Evolutionary conservation across 129 eudicot species (phyloP), one percentile per base, ranked within the genome.

Genomic region (Cynara cardunculus): DNA sequence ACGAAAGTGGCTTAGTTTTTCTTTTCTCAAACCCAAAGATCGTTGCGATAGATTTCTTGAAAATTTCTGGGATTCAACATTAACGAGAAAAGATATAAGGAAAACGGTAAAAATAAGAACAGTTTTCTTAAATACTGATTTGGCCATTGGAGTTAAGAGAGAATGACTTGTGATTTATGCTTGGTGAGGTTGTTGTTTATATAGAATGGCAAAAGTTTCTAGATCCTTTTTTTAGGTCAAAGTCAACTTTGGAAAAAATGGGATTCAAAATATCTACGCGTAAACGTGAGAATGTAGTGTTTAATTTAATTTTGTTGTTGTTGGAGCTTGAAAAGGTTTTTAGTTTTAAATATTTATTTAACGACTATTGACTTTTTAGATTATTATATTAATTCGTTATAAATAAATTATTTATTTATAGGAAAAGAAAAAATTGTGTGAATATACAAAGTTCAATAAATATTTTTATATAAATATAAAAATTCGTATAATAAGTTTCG

Each of bases 1-100:
- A 5, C 72, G 82, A 9, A 89, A 86, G 66, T 87, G 89, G 22
- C 87, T 89, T 12, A 87, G 89, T 62, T 87, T 85, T 53, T 89
- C 83, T 32, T 49, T 76, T 30, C 73, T 75, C 10, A 85, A 67
- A n/a, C 84, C 76, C 11, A 77, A 14, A 3, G 87, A 78, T 65
- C 73, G 80, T 67, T 56, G 81, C 4, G 89, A 82, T 2, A 85
- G 7, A 8, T 35, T 73, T 80, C 68, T 84, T 19, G 89, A 76
- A 75, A 77, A 78, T 5, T 75, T 16, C 41, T 83, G 73, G 37
- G 86, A 78, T 77, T 85, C 77, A 11, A 16, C 72, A 3, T 73
- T 35, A 0, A 39, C 26, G 18, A 88, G 27, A 25, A 85, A 53
- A 16, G 37, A 80, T 49, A 77, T 28, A 4, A 82, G 77, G 62